Conservation (phyloP, 371 early-diverging fungal species). For the Coemansia sp. region DNA sequence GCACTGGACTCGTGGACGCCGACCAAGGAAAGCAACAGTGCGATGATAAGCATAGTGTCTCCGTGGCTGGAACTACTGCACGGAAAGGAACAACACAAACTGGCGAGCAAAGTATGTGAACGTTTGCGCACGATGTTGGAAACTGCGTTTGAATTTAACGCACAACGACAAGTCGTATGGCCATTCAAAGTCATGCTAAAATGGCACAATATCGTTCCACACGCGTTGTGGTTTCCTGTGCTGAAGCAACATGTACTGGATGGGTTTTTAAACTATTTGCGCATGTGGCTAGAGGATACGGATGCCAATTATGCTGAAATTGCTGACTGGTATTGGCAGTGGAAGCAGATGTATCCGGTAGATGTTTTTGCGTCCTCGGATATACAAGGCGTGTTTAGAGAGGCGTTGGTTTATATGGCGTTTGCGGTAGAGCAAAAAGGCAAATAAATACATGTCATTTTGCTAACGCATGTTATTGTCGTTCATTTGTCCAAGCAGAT, state of each 20-base stretch:
- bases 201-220: conserved; percentile 34
- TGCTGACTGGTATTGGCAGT: conserved; percentile 51
- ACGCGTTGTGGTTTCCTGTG: conserved; percentile 25
- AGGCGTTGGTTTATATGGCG: conserved; percentile 33
- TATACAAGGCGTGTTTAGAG: conserved; percentile 26
- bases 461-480: no score
- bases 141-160: conserved; percentile 18
- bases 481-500: no score
- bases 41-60: conserved; percentile 10
- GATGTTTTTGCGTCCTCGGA: conserved; percentile 21
- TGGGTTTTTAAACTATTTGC: conserved; percentile 25
- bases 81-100: conserved; percentile 22
- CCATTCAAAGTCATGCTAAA: conserved; percentile 32
- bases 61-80: conserved; percentile 36
- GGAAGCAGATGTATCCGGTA: conserved; percentile 35
- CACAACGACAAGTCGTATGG: conserved; percentile 33
- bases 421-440: conserved; percentile 7
- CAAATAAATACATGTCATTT: not conserved
- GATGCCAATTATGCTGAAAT: conserved; percentile 38
- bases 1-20: conserved; percentile 31
- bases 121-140: conserved; percentile 28
- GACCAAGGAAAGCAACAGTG: conserved; percentile 22
- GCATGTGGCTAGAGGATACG: conserved; percentile 34
- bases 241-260: conserved; percentile 10
- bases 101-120: conserved; percentile 13